Percentiles rank a stretch among this genome's conserved stretches.
phyloP scores from a whole-genome alignment of 2,329 filamentous ascomycete species.

The Fusarium sp. region DNA sequence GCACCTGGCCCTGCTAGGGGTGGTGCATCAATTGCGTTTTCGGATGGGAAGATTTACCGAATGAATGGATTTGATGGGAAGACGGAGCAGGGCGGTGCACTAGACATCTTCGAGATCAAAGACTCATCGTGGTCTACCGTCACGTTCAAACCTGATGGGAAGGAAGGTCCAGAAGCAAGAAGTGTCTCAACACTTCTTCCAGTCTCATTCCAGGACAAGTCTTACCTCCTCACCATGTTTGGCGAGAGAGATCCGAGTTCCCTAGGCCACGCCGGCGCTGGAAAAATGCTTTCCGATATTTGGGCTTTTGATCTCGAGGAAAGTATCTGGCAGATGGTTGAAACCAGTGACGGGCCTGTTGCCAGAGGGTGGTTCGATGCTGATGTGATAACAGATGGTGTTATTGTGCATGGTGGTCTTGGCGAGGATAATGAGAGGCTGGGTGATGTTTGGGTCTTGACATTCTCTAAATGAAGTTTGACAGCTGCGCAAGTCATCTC shows the following conservation, averaged over 20 bases:
- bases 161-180: background rate
- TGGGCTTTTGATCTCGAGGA: background rate
- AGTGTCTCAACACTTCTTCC: background rate
- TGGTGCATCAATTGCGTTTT: background rate
- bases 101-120: background rate
- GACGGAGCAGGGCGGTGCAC: background rate
- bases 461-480: background rate
- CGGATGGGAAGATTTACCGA: background rate
- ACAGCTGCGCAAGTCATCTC: background rate
- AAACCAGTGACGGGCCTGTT: background rate
- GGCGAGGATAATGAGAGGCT: background rate
- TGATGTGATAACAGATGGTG: background rate
- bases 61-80: conserved; percentile 10
- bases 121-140: background rate
- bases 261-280: background rate
- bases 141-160: background rate
- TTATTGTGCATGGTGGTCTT: background rate
- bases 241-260: background rate
- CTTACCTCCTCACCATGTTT: background rate
- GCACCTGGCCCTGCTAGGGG: background rate
- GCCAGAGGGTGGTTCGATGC: conserved; percentile 8
- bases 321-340: background rate
- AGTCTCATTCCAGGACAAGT: rapidly evolving
- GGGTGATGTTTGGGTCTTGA: background rate
- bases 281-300: background rate